These are phyloP conservation scores for Metschnikowia arizonensis DNA, from an alignment of 805 yeast species.

Conservation along the genomic window DNA sequence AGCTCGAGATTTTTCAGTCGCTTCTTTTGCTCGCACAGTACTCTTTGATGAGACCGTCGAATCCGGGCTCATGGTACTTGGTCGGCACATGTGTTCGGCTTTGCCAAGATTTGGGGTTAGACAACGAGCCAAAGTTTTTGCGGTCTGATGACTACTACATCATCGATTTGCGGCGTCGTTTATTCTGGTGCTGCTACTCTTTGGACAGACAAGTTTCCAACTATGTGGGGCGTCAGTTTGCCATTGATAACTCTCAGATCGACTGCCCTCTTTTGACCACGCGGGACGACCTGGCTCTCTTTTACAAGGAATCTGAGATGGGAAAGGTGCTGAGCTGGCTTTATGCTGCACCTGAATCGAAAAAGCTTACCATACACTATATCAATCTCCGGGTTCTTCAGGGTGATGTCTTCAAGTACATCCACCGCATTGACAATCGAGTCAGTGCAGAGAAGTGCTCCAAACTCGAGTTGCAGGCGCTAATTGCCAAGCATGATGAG, in stretches of 20 bases:
- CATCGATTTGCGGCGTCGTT: constrained; percentile 9
- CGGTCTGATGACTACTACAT: constrained; percentile 5
- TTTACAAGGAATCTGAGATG: neutral
- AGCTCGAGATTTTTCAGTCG: constrained; percentile 17
- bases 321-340: neutral
- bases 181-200: constrained; percentile 13
- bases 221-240: constrained; percentile 11
- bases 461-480: neutral
- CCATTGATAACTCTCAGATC: constrained; percentile 7
- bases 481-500: neutral
- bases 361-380: constrained; percentile 7
- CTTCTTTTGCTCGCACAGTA: constrained; percentile 17
- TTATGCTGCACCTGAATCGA: neutral
- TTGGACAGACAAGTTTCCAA: constrained; percentile 12
- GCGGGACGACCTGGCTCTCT: constrained; percentile 8
- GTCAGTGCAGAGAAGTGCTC: neutral
- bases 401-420: constrained; percentile 8
- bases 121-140: constrained; percentile 8
- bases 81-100: constrained; percentile 16
- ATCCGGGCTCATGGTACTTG: constrained; percentile 21
- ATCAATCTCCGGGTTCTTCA: constrained; percentile 10
- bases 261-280: constrained; percentile 9
- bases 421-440: constrained; percentile 8
- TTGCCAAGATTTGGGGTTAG: constrained; percentile 18
- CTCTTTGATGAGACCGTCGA: constrained; percentile 19